Evolutionary conservation across 345 rosid species (phyloP).

Genomic region (Raphanus sativus): DNA sequence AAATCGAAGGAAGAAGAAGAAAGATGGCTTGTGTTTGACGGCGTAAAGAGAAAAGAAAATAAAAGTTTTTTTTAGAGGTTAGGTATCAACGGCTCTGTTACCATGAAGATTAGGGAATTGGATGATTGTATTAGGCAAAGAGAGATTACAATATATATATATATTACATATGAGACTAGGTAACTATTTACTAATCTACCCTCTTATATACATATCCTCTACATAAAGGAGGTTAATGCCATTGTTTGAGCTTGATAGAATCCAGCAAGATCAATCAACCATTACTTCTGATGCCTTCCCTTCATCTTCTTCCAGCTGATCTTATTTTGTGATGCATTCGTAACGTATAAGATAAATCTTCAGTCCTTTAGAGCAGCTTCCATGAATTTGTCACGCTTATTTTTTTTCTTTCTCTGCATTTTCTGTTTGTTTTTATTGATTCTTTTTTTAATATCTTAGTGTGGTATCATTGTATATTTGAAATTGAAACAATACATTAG

Average conservation of each 20-base stretch:
- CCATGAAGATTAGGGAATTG: no score
- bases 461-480: constrained; percentile 65
- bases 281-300: constrained; percentile 18
- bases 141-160: no score
- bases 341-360: constrained; percentile 30
- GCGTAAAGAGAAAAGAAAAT: no score
- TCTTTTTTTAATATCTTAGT: constrained; percentile 4
- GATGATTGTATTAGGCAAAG: no score
- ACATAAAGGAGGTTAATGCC: constrained; percentile 73
- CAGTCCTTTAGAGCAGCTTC: constrained; percentile 52
- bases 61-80: no score
- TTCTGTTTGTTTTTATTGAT: constrained; percentile 1
- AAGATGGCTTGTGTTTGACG: no score
- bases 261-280: constrained; percentile 34
- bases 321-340: constrained; percentile 18
- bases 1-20: no score
- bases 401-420: constrained; percentile 3
- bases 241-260: constrained; percentile 56
- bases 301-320: no score
- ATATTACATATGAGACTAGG: no score
- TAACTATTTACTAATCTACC: no score
- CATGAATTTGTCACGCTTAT: constrained; percentile 47
- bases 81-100: no score
- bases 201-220: no score
- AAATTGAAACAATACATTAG: constrained; percentile 26